Base-by-base conservation (phyloP, 2,329 filamentous ascomycete species). In the Dactylellina drechsleri region DNA sequence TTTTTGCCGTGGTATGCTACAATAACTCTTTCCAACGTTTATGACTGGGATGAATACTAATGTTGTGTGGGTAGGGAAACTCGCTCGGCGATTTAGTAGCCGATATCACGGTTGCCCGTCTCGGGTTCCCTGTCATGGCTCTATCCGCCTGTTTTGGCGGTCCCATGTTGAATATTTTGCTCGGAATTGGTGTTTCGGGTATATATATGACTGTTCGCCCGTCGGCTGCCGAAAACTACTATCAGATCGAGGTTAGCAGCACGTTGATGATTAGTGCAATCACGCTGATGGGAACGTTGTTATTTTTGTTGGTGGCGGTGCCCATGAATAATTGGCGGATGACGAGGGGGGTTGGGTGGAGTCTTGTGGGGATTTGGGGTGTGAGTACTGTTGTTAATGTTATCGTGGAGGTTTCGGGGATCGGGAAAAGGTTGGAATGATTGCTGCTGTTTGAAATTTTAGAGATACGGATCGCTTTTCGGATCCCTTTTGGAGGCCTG, bases 71-170 rank as follows among this genome's bases (percentile, higher is more conserved):
- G 47, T 57, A 78, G 40, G 95, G 95, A 28, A 99, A 99, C 82
- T 96, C 92, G 7, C 86, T 98, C 7, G 94, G 95, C 43, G 95
- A 99, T 80, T 85, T 99, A 15, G 92, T 99, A 8, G 94, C 95
- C 15, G 91, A 99, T 81, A 91, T 98, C 64, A 99, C 95, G 0
- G 91, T 99, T 43, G 95, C 95, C 2, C 88, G 92, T 40, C 87
- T 99, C 1, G 95, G 95, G 1, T 97, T 93, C 82, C 95, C 95
- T 0, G 93, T 99, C 77, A 99, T 99, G 95, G 95, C 95, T 0
- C 83, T 91, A 47, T 93, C 92, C 40, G 95, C 95, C 3, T 99
- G 95, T 81, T 97, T 99, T 81, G 95, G 95, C n/a, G 96, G 95
- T 0, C 95, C 95, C 0, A 94, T 99, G 92, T 87, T 99, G 47